Base-by-base conservation (phyloP, 78 protist genomes). In the Neovahlkampfia damariscottae region DNA sequence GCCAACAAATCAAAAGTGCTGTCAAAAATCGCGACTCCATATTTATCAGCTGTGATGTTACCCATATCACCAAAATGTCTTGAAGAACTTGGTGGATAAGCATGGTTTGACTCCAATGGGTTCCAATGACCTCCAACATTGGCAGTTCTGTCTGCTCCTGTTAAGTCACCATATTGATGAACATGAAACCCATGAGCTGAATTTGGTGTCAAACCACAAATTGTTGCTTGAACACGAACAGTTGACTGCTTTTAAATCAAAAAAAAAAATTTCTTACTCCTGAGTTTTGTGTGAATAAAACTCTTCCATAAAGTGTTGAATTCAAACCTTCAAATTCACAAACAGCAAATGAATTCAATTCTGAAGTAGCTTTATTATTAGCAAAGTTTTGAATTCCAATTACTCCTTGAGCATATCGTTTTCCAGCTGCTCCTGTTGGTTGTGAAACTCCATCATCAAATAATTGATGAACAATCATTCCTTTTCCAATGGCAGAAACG, bases 21-120 rank as follows among this genome's bases (percentile, higher is more conserved):
- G 62, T 50, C 62, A 19, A 50, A n/a, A n/a, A 19, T 50, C 19
- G 62, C 62, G 34, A 50, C 62, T 19, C 19, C 19, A 19, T 50
- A 50, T n/a, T 19, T 19, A 50, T 19, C 62, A n/a, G 62, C 62
- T 19, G 62, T 50, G 62, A 50, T 50, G 62, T 50, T 50, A n/a
- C 62, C 62, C 62, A 50, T 50, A 19, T 50, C 62, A n/a, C 62
- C 62, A 50, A n/a, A 50, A 50, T 50, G 62, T 50, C 62, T 50
- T n/a, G 19, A n/a, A n/a, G 62, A n/a, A 19, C 19, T 19, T 19
- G 19, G 19, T 19, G 62, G 62, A 50, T 50, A 50, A n/a, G 62
- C 62, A 50, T 50, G 62, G 19, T 19, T 50, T 50, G 62, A 50
- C 19, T 50, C 19, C 62, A 50, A 19, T n/a, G 62, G 62, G 62